These are phyloP conservation scores for Beta lomatogona DNA, from an alignment of 179 eudicot species.

Conservation along the genomic window DNA sequence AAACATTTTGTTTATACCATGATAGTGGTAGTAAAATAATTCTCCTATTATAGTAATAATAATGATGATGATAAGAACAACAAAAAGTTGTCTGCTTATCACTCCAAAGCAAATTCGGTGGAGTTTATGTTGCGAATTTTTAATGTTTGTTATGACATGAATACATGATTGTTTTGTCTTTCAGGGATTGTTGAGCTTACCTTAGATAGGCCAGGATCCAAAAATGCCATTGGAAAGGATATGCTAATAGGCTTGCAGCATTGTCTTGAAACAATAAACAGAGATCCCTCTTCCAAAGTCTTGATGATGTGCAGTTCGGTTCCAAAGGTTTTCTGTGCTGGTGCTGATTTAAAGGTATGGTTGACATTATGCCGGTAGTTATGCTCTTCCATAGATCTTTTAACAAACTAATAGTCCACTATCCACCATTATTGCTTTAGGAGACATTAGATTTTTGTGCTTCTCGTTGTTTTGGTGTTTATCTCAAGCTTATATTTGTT, in stretches of 20 bases:
- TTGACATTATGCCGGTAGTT: background rate
- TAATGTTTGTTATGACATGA: background rate
- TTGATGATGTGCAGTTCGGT: constrained; percentile 84
- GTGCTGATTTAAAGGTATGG: constrained; percentile 95
- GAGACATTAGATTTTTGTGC: background rate
- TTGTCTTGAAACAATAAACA: constrained; percentile 56
- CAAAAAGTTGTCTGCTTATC: background rate
- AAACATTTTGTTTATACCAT: background rate
- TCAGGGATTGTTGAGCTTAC: constrained; percentile 78
- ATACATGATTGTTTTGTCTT: constrained; percentile 17
- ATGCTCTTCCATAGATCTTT: background rate
- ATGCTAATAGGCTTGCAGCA: constrained; percentile 69
- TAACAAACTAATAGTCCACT: background rate
- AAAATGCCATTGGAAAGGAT: constrained; percentile 88
- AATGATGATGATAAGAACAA: background rate
- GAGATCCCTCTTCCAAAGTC: constrained; percentile 64
- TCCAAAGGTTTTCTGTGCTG: constrained; percentile 94
- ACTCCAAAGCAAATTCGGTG: background rate
- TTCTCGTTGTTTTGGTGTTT: background rate
- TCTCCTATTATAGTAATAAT: too few species aligned
- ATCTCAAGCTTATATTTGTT: background rate
- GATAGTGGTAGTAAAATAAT: background rate
- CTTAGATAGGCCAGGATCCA: constrained; percentile 79
- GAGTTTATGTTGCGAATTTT: background rate
- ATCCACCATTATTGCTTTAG: background rate